Evolutionary conservation across 129 eudicot species (phyloP), one percentile per base, ranked within the genome.

Genomic region (Flaveria brownii): DNA sequence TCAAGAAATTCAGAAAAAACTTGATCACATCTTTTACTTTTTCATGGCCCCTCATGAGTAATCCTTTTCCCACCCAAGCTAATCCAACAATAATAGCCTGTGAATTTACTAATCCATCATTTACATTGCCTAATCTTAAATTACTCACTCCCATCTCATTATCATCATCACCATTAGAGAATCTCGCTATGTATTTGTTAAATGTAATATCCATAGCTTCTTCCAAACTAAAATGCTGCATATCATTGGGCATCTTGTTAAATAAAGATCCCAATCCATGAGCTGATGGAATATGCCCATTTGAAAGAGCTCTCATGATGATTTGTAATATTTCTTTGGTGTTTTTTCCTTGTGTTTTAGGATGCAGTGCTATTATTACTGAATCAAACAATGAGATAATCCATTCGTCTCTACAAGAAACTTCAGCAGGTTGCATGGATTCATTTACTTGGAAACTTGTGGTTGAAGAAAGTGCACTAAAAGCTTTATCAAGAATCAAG

Each of bases 41-140:
- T 82, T 89, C 97, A 80, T 94, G 96, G 15, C 99, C 97, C 73
- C 97, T 83, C 97, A 94, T 89, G 56, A 94, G 85, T 75, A 94
- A 78, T 17, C 97, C 99, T 86, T 94, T 94, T 17, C 96, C 99
- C 41, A 91, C 84, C 97, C 97, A 94, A 43, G 99, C 86, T 64
- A 94, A 81, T 45, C 96, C 99, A 79, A 84, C 59, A 63, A 91
- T 65, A 63, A 63, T 15, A 33, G 69, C 69, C 33, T 30, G 20
- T 7, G 82, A 82, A 75, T 83, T 72, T 50, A 71, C 46, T 63
- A 30, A 63, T 63, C 46, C 69, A 33, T 63, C 73, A 66, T 47
- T 81, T 71, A 39, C 23, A 70, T 68, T 50, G 63, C 72, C 70
- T 45, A 71, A 78, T 78, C 75, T 80, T 75, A 85, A 74, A 64